Percentiles rank a stretch among this genome's conserved stretches.
These are phyloP conservation scores for Corynascus novoguineensis DNA, from an alignment of 495 filamentous ascomycete species.

Conservation along the genomic window DNA sequence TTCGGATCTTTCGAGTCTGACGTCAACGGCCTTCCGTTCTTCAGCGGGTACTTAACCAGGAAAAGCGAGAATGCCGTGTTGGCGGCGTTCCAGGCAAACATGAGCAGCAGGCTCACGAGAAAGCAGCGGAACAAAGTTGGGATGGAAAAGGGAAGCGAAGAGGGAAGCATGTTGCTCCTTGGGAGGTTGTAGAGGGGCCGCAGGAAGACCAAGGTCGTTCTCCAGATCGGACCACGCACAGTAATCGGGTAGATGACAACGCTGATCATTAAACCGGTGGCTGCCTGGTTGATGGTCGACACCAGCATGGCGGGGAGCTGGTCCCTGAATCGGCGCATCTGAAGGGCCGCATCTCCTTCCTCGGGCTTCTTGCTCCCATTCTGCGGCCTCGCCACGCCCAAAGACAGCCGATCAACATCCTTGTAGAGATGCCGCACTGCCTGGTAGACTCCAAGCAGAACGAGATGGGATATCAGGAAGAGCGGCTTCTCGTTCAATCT, in stretches of 20 bases:
- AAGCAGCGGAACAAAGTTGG: constrained; percentile 56
- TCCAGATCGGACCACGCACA: constrained; percentile 60
- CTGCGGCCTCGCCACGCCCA: constrained; percentile 38
- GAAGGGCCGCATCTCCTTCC: constrained; percentile 23
- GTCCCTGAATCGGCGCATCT: constrained; percentile 24
- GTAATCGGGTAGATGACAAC: constrained; percentile 59
- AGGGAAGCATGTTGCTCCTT: constrained; percentile 56
- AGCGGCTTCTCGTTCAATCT: constrained; percentile 84
- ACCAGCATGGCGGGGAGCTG: constrained; percentile 30
- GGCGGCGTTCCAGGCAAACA: constrained; percentile 64
- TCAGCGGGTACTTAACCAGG: constrained; percentile 73
- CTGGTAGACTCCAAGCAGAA: constrained; percentile 64
- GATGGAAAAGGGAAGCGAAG: constrained; percentile 52
- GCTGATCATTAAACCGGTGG: constrained; percentile 42
- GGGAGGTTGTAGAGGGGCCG: constrained; percentile 70
- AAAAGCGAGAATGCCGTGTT: constrained; percentile 73
- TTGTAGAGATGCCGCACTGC: constrained; percentile 60
- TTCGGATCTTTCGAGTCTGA: constrained; percentile 83
- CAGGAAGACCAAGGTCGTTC: constrained; percentile 59
- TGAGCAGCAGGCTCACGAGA: constrained; percentile 59
- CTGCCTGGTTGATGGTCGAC: constrained; percentile 35
- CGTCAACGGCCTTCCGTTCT: constrained; percentile 77
- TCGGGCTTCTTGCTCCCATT: constrained; percentile 24
- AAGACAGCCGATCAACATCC: constrained; percentile 66
- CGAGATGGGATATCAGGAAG: constrained; percentile 67